These are phyloP conservation scores for Pisolithus albus DNA, from an alignment of 768 basidiomycete species.

Conservation along the genomic window DNA sequence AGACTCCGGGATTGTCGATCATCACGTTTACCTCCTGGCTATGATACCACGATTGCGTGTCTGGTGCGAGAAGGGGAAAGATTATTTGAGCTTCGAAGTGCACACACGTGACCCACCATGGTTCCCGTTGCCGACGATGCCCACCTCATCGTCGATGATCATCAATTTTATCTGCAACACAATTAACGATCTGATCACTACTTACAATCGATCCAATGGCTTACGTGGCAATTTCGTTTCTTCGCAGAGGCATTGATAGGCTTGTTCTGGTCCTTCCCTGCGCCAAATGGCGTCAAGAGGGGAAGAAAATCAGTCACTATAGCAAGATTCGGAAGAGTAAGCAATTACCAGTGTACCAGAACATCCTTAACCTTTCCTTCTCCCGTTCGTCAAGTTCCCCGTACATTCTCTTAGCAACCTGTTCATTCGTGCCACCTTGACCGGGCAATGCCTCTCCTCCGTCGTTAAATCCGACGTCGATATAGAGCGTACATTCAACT, in stretches of 20 bases:
- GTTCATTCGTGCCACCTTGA: constrained; percentile 69
- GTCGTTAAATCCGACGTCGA: constrained; percentile 53
- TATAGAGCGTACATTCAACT: constrained; percentile 52
- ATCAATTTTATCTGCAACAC: constrained; percentile 50
- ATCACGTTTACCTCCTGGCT: constrained; percentile 64
- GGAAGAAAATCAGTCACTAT: not conserved
- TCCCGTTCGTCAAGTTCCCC: constrained; percentile 38
- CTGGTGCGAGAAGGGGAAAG: constrained; percentile 17
- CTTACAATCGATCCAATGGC: not conserved
- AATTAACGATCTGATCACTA: not conserved
- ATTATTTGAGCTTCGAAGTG: not conserved
- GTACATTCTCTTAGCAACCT: constrained; percentile 57
- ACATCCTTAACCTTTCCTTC: constrained; percentile 42
- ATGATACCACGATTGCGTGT: constrained; percentile 68
- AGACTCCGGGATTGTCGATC: constrained; percentile 48
- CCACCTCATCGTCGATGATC: constrained; percentile 56
- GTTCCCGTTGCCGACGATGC: constrained; percentile 66
- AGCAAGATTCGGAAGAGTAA: not conserved
- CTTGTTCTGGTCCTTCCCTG: constrained; percentile 54
- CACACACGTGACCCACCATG: constrained; percentile 35
- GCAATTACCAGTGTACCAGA: constrained; percentile 42
- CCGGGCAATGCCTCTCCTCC: constrained; percentile 57
- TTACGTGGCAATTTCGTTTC: constrained; percentile 63
- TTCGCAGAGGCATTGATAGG: constrained; percentile 61
- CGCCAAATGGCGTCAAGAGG: not conserved